Percentiles rank a stretch among this genome's conserved stretches.
Evolutionary conservation across 495 filamentous ascomycete species (phyloP).

Genomic region (Penicillium parvum): DNA sequence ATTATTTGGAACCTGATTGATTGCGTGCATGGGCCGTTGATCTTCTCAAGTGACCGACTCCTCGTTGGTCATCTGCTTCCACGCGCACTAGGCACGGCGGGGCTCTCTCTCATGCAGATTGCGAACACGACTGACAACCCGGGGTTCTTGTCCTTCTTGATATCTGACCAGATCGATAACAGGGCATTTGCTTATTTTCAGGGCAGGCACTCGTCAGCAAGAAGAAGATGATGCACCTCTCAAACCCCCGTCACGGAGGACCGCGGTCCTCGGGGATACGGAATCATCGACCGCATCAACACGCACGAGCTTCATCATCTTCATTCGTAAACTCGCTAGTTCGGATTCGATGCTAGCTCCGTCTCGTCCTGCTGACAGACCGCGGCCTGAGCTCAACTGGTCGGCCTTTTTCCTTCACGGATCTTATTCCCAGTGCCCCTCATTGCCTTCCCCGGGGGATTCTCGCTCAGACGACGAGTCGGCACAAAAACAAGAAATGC

Average conservation of each 20-base stretch:
- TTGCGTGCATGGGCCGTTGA: conserved; percentile 36
- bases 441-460: conserved; percentile 9
- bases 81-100: conserved; percentile 10
- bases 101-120: conserved; percentile 20
- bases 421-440: conserved; percentile 10
- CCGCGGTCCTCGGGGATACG: no score
- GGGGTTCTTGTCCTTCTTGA: not conserved
- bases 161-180: no score
- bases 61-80: conserved; percentile 34
- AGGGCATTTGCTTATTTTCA: no score
- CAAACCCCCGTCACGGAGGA: no score
- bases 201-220: no score
- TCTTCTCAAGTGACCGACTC: conserved; percentile 34
- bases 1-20: conserved; percentile 9
- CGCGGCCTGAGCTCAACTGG: conserved; percentile 17
- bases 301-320: conserved; percentile 9
- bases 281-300: not conserved
- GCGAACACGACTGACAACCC: conserved; percentile 13
- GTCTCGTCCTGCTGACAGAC: conserved; percentile 17
- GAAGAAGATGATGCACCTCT: no score
- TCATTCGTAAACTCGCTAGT: conserved; percentile 11
- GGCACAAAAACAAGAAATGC: conserved; percentile 14
- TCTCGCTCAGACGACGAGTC: conserved; percentile 6
- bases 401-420: conserved; percentile 5
- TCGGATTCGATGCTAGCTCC: conserved; percentile 9